Base-by-base conservation (phyloP, 345 rosid genomes). In the Eucalyptus urophylla region DNA sequence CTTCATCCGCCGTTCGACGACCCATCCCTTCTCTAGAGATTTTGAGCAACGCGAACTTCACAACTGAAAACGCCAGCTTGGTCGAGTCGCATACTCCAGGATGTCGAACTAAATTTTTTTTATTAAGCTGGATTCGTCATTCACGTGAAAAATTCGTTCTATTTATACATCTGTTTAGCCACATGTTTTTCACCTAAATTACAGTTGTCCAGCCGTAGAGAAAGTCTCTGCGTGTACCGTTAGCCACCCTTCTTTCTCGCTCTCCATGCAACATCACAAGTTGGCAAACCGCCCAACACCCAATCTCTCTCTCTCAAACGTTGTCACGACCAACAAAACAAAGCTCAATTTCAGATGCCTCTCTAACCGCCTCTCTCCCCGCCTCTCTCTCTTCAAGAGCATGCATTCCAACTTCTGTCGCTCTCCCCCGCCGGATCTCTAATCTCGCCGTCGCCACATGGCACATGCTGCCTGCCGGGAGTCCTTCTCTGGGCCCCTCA, bases 381-480 rank as follows among this genome's bases (percentile, higher is more conserved):
- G 56, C 88, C 87, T 88, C 87, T 85, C 87, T 88, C 50, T 44
- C 43, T 58, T 76, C 51, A 88, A 90, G 69, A 81, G 51, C 87
- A 94, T 93, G 94, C 88, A 80, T 87, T 85, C 88, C 87, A 47
- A 58, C 50, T 92, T 91, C 89, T 88, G 88, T 88, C 83, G 72
- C 93, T 89, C 92, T 91, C 90, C 91, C 92, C 94, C 91, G 91
- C 92, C 94, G 88, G 93, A 89, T 86, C 90, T 88, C 91, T 92
- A 88, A 93, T 69, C 90, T 76, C 86, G 88, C 86, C 91, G 87
- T 80, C 87, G 80, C 54, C 8, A 14, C 87, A 87, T 86, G 86
- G 88, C 88, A 19, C 83, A 80, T 87, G 92, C 93, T 45, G 49
- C 92, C 88, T 94, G 90, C 90, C 93, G 95, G 19, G 96, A 96